Evolutionary conservation across 805 yeast genomes (phyloP).

Genomic region (Barnettozyma wickerhamii): DNA sequence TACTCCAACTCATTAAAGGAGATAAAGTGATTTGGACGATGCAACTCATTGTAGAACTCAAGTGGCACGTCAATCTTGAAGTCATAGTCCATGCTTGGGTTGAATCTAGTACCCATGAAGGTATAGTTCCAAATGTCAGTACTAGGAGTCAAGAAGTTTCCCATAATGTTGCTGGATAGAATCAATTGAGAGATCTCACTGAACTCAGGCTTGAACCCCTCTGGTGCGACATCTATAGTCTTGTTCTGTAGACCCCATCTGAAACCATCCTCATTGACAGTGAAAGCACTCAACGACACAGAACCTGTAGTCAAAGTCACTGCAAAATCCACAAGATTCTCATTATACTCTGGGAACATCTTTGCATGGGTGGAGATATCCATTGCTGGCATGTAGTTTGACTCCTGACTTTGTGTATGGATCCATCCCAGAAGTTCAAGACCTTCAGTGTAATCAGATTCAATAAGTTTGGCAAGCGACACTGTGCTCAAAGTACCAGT

Average conservation of each 20-base stretch:
- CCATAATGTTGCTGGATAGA: slow-evolving; percentile 69
- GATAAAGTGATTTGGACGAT: slow-evolving; percentile 84
- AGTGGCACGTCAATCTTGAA: slow-evolving; percentile 76
- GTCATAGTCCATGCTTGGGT: slow-evolving; percentile 50
- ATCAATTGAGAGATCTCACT: slow-evolving; percentile 63
- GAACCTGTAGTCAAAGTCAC: slow-evolving; percentile 83
- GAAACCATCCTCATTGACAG: slow-evolving; percentile 58
- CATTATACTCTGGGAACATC: slow-evolving; percentile 31
- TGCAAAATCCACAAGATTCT: slow-evolving; percentile 49
- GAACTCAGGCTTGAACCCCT: slow-evolving; percentile 60
- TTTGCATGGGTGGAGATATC: slow-evolving; percentile 61
- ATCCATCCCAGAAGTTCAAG: slow-evolving; percentile 88
- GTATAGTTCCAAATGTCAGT: slow-evolving; percentile 87
- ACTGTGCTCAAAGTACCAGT: slow-evolving; percentile 67
- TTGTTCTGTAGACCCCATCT: slow-evolving; percentile 71
- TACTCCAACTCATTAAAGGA: slow-evolving; percentile 66
- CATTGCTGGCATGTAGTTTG: slow-evolving; percentile 56
- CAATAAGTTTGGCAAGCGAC: slow-evolving; percentile 31
- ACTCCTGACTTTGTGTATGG: slow-evolving; percentile 78
- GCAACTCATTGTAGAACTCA: slow-evolving; percentile 78
- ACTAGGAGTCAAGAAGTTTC: slow-evolving; percentile 83
- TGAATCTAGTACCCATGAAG: slow-evolving; percentile 84
- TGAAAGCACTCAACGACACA: slow-evolving; percentile 65
- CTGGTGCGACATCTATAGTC: slow-evolving; percentile 51
- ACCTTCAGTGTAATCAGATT: slow-evolving; percentile 52